Evolutionary conservation across 352 stramenopile genomes (phyloP), one percentile per base, ranked within the genome.

Genomic region (Globisporangium emineosum): DNA sequence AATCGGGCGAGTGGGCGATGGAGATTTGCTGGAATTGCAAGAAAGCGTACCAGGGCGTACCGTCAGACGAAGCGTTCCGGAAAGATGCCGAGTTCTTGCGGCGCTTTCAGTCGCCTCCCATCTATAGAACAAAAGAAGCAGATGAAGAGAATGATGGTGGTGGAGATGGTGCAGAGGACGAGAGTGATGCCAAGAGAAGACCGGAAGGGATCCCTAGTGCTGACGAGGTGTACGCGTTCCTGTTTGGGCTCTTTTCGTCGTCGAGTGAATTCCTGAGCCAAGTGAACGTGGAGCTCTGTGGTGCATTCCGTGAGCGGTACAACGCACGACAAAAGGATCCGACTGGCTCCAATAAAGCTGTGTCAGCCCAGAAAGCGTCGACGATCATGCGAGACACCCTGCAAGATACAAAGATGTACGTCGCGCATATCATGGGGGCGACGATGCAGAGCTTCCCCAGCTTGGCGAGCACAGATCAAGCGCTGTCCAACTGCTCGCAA

Each of bases 21-120:
- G 66, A 86, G 57, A 85, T 90, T 32, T 90, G 81, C 68, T 89
- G 81, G 78, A 73, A 79, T 25, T 83, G 78, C 67, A 87, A 86
- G 59, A 75, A 81, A 43, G 65, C 60, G n/a, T 82, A 78, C 51
- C 57, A 67, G 23, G 75, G 66, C 2, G 69, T 65, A 0, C 66
- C 70, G 3, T 85, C 79, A 9, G 81, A 90, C 55, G 78, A 83
- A 4, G 63, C 66, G 1, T 89, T 79, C 30, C 71, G 70, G 3
- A 89, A 86, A 45, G 81, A 90, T 32, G 79, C 72, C 1, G 79
- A 89, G 61, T 74, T 90, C 12, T 42, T 80, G 1, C 69, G 77
- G 19, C 69, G 81, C 1, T 89, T 90, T 53, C 78, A 88, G 42
- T 30, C 37, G 5, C 29, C 43, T 29, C 15, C 15, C 32, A n/a